Evolutionary conservation across 2,329 filamentous ascomycete species (phyloP), one percentile per base, ranked within the genome.

Genomic region (Cryphonectria carpinicola): DNA sequence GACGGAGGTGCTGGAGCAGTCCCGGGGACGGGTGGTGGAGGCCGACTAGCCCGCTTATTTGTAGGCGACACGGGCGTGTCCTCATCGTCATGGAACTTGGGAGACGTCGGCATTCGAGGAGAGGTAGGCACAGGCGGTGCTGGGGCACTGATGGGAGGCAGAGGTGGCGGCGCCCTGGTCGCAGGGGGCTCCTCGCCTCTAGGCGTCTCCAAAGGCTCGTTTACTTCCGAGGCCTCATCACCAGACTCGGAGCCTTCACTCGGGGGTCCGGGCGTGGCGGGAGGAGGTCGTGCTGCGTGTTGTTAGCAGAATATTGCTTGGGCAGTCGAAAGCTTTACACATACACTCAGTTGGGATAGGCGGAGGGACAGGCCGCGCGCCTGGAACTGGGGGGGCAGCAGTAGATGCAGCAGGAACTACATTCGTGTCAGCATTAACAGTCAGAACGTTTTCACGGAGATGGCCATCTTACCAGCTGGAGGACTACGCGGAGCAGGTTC

Each of bases 221-320:
- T 81, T 74, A 81, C 79, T 76, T 86, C 83, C 13, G 92, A 94
- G 76, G 94, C 83, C 79, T 98, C 95, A 79, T 98, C 95, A 76
- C 97, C 95, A 60, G 95, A 96, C 78, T 92, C 93, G 1, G 94
- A 97, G 41, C 94, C 94, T 72, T 92, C 87, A 70, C 90, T 93
- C 62, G 56, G 90, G 90, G 88, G 78, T 60, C 84, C 83, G 49
- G 86, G 82, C 54, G 87, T 82, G 66, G 84, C 83, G 65, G 88
- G 88, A 1, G 85, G 83, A 62, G 91, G 89, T 65, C 91, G 92
- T 76, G 88, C 92, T 94, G 76, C 35, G 76, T 68, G 66, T 69
- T 49, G 71, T 77, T 74, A 82, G 80, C 74, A 76, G 70, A 66
- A 14, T 3, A 49, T 61, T 65, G 54, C 66, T 35, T 22, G 35